Percentiles rank a stretch among this genome's conserved stretches.
Evolutionary conservation across 2,329 filamentous ascomycete genomes (phyloP).

Genomic region (Mycogone perniciosa): DNA sequence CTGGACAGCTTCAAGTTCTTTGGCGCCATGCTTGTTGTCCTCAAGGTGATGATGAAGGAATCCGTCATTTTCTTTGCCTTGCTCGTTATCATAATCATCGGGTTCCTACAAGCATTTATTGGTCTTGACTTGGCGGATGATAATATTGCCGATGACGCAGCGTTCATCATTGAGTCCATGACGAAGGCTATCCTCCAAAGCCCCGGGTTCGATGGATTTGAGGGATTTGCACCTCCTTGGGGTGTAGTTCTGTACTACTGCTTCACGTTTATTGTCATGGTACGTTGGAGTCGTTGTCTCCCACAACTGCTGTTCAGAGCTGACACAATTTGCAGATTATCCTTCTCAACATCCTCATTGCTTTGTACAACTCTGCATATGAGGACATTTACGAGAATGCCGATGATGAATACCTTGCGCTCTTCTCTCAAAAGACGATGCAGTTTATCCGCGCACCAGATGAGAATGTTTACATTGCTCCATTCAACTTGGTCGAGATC

Average conservation of each 20-base stretch:
- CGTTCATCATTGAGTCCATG: conserved; percentile 76
- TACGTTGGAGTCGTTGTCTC: conserved; percentile 32
- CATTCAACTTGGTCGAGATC: conserved; percentile 90
- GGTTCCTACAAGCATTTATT: conserved; percentile 89
- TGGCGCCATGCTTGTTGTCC: conserved; percentile 92
- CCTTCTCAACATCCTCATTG: conserved; percentile 91
- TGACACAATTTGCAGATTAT: conserved; percentile 43
- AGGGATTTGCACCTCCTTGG: conserved; percentile 86
- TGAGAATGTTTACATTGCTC: conserved; percentile 96
- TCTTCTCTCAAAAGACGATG: conserved; percentile 92
- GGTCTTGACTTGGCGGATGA: conserved; percentile 81
- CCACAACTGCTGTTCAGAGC: not conserved
- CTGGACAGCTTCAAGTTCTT: conserved; percentile 94
- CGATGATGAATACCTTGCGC: conserved; percentile 88
- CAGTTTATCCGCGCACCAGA: conserved; percentile 95
- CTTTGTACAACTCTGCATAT: conserved; percentile 93
- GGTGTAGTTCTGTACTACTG: conserved; percentile 94
- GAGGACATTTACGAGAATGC: conserved; percentile 92
- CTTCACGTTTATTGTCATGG: conserved; percentile 97
- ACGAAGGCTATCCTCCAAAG: conserved; percentile 85
- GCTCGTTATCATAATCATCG: conserved; percentile 73
- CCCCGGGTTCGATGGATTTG: conserved; percentile 84
- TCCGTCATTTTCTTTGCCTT: conserved; percentile 95
- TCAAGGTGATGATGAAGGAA: conserved; percentile 93
- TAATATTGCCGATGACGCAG: conserved; percentile 59